Percentiles rank a stretch among this genome's conserved stretches.
Conservation (phyloP, 306 rosid genomes). For the Glycine latifolia region DNA sequence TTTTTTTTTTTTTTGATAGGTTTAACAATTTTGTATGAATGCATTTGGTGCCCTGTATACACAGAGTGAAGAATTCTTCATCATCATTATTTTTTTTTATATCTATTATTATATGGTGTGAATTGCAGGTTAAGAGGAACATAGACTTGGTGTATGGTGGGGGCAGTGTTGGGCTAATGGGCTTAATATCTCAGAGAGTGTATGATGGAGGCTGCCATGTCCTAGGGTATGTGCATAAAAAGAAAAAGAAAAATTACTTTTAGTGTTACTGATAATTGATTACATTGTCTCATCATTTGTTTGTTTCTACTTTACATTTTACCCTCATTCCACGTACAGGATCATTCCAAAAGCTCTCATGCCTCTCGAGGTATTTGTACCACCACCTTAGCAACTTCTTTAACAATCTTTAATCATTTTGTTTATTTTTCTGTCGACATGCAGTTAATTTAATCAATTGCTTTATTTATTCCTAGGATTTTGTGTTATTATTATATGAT, state of each 20-base stretch:
- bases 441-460: slow-evolving; percentile 8
- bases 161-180: slow-evolving; percentile 93
- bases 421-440: not conserved
- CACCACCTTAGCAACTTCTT: slow-evolving; percentile 22
- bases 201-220: slow-evolving; percentile 93
- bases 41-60: slow-evolving; percentile 30
- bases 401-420: not conserved
- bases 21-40: slow-evolving; percentile 10
- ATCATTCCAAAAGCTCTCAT: slow-evolving; percentile 92
- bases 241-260: not conserved
- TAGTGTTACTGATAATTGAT: slow-evolving; percentile 30
- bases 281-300: slow-evolving; percentile 43
- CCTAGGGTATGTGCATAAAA: slow-evolving; percentile 69
- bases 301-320: slow-evolving; percentile 31
- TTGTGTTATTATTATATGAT: slow-evolving; percentile 22
- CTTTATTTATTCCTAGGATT: slow-evolving; percentile 30
- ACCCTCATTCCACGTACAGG: slow-evolving; percentile 58
- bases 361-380: slow-evolving; percentile 81
- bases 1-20: not conserved
- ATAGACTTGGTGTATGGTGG: slow-evolving; percentile 95
- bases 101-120: slow-evolving; percentile 18
- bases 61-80: slow-evolving; percentile 8
- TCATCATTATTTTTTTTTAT: not conserved
- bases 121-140: slow-evolving; percentile 77
- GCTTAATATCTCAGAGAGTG: slow-evolving; percentile 82